A percentile compares a stretch with the other conserved stretches of the same genome.
Conservation (phyloP, 2,329 filamentous ascomycete species). For the Helminthosporium solani region DNA sequence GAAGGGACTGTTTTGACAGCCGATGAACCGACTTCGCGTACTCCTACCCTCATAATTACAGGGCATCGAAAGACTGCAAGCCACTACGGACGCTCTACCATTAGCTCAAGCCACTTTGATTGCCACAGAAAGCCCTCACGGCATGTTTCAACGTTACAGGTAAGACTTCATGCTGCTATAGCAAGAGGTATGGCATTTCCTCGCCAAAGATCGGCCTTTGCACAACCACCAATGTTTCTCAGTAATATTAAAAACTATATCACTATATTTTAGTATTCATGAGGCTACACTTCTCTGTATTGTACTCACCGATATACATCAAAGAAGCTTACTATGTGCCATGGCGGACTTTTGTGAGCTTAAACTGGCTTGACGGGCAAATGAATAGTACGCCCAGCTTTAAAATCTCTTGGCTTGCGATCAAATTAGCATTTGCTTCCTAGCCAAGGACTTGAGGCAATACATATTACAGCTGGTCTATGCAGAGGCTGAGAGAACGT, state of each 20-base stretch:
- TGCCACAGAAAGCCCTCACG: no score
- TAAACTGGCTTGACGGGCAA: not conserved
- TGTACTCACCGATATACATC: not conserved
- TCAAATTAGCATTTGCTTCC: not conserved
- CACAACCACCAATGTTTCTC: not conserved
- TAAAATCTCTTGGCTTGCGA: not conserved
- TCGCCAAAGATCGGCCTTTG: not conserved
- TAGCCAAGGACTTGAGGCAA: not conserved
- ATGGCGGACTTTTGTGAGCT: not conserved
- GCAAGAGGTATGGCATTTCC: not conserved
- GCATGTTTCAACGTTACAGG: not conserved
- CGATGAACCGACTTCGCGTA: not conserved
- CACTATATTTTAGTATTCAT: not conserved
- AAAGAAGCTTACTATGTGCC: not conserved
- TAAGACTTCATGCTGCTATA: not conserved
- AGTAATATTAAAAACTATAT: not conserved
- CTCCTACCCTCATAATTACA: not conserved
- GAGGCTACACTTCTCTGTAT: not conserved
- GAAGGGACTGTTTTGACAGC: not conserved
- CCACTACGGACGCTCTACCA: not conserved
- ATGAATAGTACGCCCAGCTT: not conserved
- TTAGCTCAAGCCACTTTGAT: not conserved
- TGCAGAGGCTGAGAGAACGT: not conserved
- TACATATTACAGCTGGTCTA: not conserved
- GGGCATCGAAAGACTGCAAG: conserved; percentile 4